Evolutionary conservation across 768 basidiomycete genomes (phyloP), one percentile per base, ranked within the genome.

Genomic region (Boletus rubescentipes): DNA sequence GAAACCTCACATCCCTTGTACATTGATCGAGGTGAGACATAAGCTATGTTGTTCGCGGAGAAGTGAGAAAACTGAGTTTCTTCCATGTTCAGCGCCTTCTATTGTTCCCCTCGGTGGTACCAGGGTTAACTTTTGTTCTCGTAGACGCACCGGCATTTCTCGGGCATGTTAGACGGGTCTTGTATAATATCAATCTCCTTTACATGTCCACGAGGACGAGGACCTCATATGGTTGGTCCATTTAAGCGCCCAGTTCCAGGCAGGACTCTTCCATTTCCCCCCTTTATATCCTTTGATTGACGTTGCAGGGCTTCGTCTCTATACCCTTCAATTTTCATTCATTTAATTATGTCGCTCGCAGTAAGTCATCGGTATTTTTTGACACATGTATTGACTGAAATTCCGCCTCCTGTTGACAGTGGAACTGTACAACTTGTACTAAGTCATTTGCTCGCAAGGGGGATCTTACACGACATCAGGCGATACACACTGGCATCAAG

Each of bases 381-480:
- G 20, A 20, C 9, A 2, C 30, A 31, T 40, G 18, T 12, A 8
- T 37, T 32, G n/a, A 18, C 41, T 49, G 21, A 64, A 20, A 15
- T 38, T 38, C 21, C 32, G 26, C 35, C n/a, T 30, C 36, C 6
- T 31, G 8, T 51, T 49, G n/a, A 39, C 31, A 78, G 75, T 74
- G 67, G 65, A 51, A 53, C 45, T 83, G 82, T 63, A 34, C 65
- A 34, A 57, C 67, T 48, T 88, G 85, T 70, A 26, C 41, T 6
- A 84, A 79, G 59, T 49, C 61, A 30, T 87, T 89, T 61, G 60
- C 66, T 4, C 80, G 85, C 42, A 81, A 78, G 64, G 79, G 80
- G 20, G 87, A 89, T 63, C 76, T 84, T 35, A 78, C 71, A 39
- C 80, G 87, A 54, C 88, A 90, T 59, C 55, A 73, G 47, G 57